Evolutionary conservation across 345 rosid genomes (phyloP).

Genomic region (Hevea brasiliensis): DNA sequence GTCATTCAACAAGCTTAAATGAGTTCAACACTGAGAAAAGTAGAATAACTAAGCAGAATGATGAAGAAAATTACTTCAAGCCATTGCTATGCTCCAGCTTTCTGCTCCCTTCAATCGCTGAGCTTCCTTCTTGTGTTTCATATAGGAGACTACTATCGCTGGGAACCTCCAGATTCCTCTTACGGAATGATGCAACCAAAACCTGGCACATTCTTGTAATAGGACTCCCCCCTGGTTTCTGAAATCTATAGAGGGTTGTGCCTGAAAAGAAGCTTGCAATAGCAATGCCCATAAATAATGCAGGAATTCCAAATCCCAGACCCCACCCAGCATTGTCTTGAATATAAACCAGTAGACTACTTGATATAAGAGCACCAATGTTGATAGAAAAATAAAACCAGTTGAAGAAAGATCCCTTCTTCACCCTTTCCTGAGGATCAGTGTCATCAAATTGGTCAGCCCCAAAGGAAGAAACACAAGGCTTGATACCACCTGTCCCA

Average conservation of each 20-base stretch:
- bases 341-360: slow-evolving; percentile 81
- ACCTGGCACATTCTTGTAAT: slow-evolving; percentile 83
- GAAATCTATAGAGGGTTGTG: slow-evolving; percentile 84
- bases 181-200: slow-evolving; percentile 72
- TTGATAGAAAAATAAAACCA: slow-evolving; percentile 95
- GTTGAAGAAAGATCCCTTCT: slow-evolving; percentile 89
- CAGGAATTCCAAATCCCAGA: slow-evolving; percentile 88
- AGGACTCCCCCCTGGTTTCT: slow-evolving; percentile 93
- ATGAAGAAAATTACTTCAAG: slow-evolving; percentile 41
- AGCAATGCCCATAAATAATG: slow-evolving; percentile 85
- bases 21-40: no score
- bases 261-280: slow-evolving; percentile 83
- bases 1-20: not conserved
- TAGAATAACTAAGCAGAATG: slow-evolving; percentile 1
- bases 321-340: slow-evolving; percentile 98
- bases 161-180: slow-evolving; percentile 59
- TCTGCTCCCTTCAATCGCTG: slow-evolving; percentile 72
- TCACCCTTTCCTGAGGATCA: slow-evolving; percentile 67
- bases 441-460: slow-evolving; percentile 97
- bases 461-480: slow-evolving; percentile 91
- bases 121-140: slow-evolving; percentile 67
- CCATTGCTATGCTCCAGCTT: slow-evolving; percentile 75
- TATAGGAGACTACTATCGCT: slow-evolving; percentile 58
- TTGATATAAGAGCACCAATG: slow-evolving; percentile 82
- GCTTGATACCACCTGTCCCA: slow-evolving; percentile 95